Base-by-base conservation (phyloP, 1,284 basidiomycete species). In the Trametes sp. region DNA sequence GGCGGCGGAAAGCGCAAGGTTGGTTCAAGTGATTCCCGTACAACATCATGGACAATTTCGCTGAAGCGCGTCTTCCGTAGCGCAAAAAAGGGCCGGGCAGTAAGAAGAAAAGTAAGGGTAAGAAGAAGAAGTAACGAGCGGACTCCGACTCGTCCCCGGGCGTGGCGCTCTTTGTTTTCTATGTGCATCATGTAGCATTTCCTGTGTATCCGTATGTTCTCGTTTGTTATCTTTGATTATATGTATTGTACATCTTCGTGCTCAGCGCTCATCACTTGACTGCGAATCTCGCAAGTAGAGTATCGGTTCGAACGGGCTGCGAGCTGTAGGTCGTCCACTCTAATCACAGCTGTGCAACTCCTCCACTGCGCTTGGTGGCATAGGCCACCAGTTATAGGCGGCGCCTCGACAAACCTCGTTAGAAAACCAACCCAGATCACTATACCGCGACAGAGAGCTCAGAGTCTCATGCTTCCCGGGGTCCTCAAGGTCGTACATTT, bases 91-190 rank as follows among this genome's bases (percentile, higher is more conserved):
- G 35, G 3, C n/a, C 48, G 11, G 42, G 60, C 54, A 53, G 33
- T 35, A 57, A 48, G 58, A 45, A 44, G 41, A 54, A 41, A n/a
- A 29, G 31, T 3, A n/a, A n/a, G n/a, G n/a, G n/a, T n/a, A n/a
- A n/a, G n/a, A 54, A 42, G 35, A 48, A 54, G 26, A n/a, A 16
- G n/a, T 35, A 28, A 24, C 26, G 16, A 54, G 16, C 11, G 41
- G 21, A 42, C 28, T 36, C 6, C 42, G 14, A 24, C 33, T 38
- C 31, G 45, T 10, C 48, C 21, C n/a, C 26, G 54, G 14, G 52
- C 29, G 2, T 51, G 38, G 26, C n/a, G 36, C 11, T 28, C 35
- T 24, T 4, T 48, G 23, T 2, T 28, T 24, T 29, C 14, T 26
- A 19, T 38, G 31, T 59, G 16, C 29, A 33, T 28, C 14, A 9